Percentiles rank a stretch among this genome's conserved stretches.
Evolutionary conservation across 2,329 filamentous ascomycete genomes (phyloP).

Genomic region (Phialocephala subalpina): DNA sequence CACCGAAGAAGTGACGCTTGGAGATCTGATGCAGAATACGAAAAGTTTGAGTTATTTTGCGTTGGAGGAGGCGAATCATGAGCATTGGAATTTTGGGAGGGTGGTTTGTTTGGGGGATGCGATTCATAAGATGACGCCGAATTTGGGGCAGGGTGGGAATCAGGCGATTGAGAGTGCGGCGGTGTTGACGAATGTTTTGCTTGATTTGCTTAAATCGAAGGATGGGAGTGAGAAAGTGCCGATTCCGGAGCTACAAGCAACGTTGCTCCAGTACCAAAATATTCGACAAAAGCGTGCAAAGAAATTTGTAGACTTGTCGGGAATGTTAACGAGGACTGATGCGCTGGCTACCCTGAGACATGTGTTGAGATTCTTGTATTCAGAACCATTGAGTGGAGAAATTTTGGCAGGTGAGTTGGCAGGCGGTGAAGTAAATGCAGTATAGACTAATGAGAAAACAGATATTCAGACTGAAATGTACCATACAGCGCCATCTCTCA

Average conservation of each 20-base stretch:
- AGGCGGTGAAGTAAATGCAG: not conserved
- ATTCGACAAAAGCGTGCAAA: slow-evolving; percentile 22
- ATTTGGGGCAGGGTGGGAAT: slow-evolving; percentile 50
- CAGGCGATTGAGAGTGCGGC: slow-evolving; percentile 50
- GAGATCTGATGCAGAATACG: slow-evolving; percentile 23
- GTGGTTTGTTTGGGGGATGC: slow-evolving; percentile 38
- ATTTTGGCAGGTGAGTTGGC: slow-evolving; percentile 24
- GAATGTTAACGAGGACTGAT: slow-evolving; percentile 27
- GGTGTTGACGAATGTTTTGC: slow-evolving; percentile 42
- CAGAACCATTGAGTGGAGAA: slow-evolving; percentile 19
- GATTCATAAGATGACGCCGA: slow-evolving; percentile 42
- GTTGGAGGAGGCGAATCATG: slow-evolving; percentile 33
- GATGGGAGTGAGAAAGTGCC: not conserved
- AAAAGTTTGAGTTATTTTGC: slow-evolving; percentile 23
- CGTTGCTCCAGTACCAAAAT: slow-evolving; percentile 29
- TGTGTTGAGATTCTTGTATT: slow-evolving; percentile 30
- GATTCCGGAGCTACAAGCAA: not conserved
- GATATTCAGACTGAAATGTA: slow-evolving; percentile 31
- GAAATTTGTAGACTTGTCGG: slow-evolving; percentile 29
- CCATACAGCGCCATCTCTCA: slow-evolving; percentile 26
- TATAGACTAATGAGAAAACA: slow-evolving; percentile 10
- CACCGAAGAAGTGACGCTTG: slow-evolving; percentile 26
- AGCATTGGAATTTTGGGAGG: slow-evolving; percentile 36
- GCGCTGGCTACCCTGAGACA: slow-evolving; percentile 25
- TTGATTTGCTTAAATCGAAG: not conserved